phyloP scores from a whole-genome alignment of 2,329 filamentous ascomycete species.

The Pseudocercospora macadamiae region DNA sequence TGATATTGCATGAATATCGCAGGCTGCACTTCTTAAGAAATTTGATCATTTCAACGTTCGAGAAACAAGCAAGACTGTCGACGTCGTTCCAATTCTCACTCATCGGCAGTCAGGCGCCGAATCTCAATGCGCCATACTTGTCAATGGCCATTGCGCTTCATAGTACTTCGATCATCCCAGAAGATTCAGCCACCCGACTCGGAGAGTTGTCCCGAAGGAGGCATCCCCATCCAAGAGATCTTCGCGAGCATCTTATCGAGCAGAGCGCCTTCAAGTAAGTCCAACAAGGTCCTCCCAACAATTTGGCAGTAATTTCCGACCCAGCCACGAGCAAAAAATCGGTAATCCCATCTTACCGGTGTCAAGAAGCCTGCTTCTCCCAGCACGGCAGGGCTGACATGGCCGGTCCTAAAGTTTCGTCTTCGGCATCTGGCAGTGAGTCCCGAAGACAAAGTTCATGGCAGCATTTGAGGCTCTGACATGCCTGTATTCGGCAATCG shows the following conservation, averaged over 20 bases:
- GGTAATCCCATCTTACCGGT: background rate
- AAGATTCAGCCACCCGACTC: too few species aligned
- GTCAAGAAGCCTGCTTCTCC: background rate
- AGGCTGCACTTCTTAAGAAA: too few species aligned
- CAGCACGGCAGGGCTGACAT: background rate
- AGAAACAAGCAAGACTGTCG: too few species aligned
- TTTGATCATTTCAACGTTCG: too few species aligned
- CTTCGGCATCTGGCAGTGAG: background rate
- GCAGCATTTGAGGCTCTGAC: background rate
- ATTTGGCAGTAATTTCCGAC: background rate
- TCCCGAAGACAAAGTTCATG: background rate
- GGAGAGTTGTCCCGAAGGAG: background rate
- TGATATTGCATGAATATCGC: too few species aligned
- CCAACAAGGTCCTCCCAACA: constrained; percentile 4
- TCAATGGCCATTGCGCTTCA: too few species aligned
- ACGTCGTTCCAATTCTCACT: too few species aligned
- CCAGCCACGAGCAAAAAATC: background rate
- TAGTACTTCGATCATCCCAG: too few species aligned
- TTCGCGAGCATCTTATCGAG: background rate
- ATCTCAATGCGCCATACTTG: too few species aligned
- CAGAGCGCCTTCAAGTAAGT: background rate
- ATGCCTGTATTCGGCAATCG: background rate
- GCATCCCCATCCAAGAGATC: background rate
- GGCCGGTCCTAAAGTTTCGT: background rate
- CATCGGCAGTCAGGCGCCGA: too few species aligned